These are phyloP conservation scores for Paraglomus occultum DNA, from an alignment of 192 early-diverging fungal genomes.

Conservation along the genomic window DNA sequence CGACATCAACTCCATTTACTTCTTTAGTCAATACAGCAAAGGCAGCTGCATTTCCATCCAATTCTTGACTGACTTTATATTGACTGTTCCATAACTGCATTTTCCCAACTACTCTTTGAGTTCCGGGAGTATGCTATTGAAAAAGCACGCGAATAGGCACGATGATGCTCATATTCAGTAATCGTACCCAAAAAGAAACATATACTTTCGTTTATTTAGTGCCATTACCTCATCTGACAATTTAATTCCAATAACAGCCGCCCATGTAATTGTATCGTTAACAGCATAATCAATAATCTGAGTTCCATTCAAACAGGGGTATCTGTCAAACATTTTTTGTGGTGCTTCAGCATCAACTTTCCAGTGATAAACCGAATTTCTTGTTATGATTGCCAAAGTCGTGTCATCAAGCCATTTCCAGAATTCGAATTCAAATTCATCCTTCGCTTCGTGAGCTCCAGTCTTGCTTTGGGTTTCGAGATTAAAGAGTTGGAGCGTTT, in stretches of 20 bases:
- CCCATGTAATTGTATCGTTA: slow-evolving; percentile 91
- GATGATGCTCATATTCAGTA: slow-evolving; percentile 1
- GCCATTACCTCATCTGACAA: background rate
- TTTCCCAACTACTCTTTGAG: slow-evolving; percentile 87
- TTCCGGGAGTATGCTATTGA: slow-evolving; percentile 37
- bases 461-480: slow-evolving; percentile 94
- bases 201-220: background rate
- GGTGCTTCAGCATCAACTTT: slow-evolving; percentile 86
- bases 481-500: slow-evolving; percentile 97
- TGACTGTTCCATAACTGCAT: slow-evolving; percentile 98
- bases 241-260: slow-evolving; percentile 86
- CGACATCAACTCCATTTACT: slow-evolving; percentile 37
- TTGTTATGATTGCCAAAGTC: slow-evolving; percentile 86
- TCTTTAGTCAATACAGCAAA: slow-evolving; percentile 91
- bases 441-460: slow-evolving; percentile 88
- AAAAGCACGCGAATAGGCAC: background rate
- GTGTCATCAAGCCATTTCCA: slow-evolving; percentile 95
- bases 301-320: slow-evolving; percentile 72
- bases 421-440: slow-evolving; percentile 80
- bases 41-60: slow-evolving; percentile 95
- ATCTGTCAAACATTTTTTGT: slow-evolving; percentile 95
- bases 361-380: slow-evolving; percentile 93
- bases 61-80: slow-evolving; percentile 85
- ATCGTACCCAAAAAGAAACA: background rate
- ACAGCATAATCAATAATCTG: slow-evolving; percentile 98